Evolutionary conservation across 768 basidiomycete species (phyloP).

Genomic region (Suillus brevipes): DNA sequence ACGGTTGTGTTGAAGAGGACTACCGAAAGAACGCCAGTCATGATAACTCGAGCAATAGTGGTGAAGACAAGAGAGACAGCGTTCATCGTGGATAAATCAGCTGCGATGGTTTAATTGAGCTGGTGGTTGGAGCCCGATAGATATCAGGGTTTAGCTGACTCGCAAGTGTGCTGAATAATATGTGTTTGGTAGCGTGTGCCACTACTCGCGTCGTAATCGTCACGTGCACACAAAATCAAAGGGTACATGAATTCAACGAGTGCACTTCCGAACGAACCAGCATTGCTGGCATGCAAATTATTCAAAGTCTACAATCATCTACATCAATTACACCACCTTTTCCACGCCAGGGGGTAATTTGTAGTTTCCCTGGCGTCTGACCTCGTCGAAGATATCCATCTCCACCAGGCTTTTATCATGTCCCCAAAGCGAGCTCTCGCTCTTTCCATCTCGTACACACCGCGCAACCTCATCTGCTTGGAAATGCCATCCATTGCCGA

Average conservation of each 20-base stretch:
- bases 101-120: background rate
- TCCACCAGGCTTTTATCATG: constrained; percentile 78
- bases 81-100: background rate
- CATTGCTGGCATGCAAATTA: background rate
- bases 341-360: constrained; percentile 64
- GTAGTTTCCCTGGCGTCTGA: constrained; percentile 70
- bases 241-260: too few species aligned
- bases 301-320: background rate
- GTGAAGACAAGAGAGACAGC: background rate
- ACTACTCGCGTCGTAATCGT: background rate
- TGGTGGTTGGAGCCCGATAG: background rate
- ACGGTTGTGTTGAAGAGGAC: background rate
- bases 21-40: background rate
- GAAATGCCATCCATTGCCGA: constrained; percentile 78
- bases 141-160: background rate
- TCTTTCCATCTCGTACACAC: constrained; percentile 70
- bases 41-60: background rate
- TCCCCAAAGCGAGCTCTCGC: constrained; percentile 72
- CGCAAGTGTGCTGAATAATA: background rate
- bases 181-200: too few species aligned
- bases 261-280: background rate
- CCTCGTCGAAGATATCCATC: constrained; percentile 87
- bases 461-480: constrained; percentile 88
- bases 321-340: constrained; percentile 24
- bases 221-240: constrained; percentile 1